Evolutionary conservation across 805 yeast species (phyloP), one percentile per base, ranked within the genome.

Genomic region (Blastobotrys chiropterorum): DNA sequence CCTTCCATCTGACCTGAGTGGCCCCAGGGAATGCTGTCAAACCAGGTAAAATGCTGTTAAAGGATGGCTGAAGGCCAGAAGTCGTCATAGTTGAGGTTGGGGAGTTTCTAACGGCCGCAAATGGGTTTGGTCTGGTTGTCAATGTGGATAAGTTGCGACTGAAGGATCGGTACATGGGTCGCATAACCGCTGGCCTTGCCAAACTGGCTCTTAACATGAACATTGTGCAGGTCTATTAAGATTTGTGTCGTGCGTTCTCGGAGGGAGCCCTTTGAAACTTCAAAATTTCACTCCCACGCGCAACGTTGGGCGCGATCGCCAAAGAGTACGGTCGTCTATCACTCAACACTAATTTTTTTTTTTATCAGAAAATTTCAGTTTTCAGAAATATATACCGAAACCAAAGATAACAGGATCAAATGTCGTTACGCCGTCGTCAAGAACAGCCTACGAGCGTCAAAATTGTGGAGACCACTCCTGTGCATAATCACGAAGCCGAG

Each of bases 1-100:
- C 76, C 66, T 88, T 83, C 85, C 90, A 84, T 75, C 97, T 74
- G 57, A 74, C 71, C 59, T 80, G 85, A 26, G 46, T 46, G n/a
- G 47, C 38, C 7, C 38, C 38, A 1, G 47, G 20, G 41, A 31
- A 38, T 19, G 49, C 47, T 3, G 42, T 34, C 14, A 48, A 17
- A 6, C 49, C 48, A 6, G 51, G 31, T 4, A 48, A 20, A 22
- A 53, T 45, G 31, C 55, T 47, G 31, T 56, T 56, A 40, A 55
- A 53, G n/a, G 52, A 47, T 1, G 56, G 56, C 13, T 26, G 34
- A 6, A 26, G 34, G 34, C 34, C 34, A 26, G 34, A 26, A 26
- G 34, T 26, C 8, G 11, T 11, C 34, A 11, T 11, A 30, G 50
- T 21, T 8, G 46, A 43, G 20, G 43, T 3, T 16, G 51, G 39